Percentiles rank a stretch among this genome's conserved stretches.
Evolutionary conservation across 2,329 filamentous ascomycete genomes (phyloP).

Genomic region (Sphaerostilbella broomeana): DNA sequence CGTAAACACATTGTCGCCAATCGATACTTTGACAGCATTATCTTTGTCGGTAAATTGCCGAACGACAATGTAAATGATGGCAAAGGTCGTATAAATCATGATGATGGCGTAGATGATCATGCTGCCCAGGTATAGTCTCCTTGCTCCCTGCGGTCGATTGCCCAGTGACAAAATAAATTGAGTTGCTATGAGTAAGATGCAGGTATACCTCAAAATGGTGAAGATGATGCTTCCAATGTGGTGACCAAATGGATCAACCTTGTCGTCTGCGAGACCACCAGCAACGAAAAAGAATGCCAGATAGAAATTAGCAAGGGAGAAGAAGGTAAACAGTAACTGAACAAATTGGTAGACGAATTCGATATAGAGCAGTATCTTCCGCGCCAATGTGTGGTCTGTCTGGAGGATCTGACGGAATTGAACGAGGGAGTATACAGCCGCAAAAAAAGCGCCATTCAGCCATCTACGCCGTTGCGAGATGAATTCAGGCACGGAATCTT

Average conservation of each 20-base stretch:
- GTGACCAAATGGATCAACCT: constrained; percentile 86
- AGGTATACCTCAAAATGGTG: constrained; percentile 74
- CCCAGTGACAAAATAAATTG: constrained; percentile 97
- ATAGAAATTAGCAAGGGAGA: constrained; percentile 98
- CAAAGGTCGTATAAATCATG: constrained; percentile 93
- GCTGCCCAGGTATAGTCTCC: constrained; percentile 78
- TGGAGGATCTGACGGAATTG: constrained; percentile 90
- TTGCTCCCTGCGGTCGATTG: constrained; percentile 90
- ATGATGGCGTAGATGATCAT: constrained; percentile 91
- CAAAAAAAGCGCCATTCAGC: constrained; percentile 98
- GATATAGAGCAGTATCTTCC: constrained; percentile 87
- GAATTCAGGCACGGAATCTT: constrained; percentile 89
- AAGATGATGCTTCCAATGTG: constrained; percentile 81
- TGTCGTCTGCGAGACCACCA: constrained; percentile 73
- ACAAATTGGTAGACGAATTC: constrained; percentile 95
- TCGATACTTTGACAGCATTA: constrained; percentile 37
- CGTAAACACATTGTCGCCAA: constrained; percentile 88
- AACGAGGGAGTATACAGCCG: constrained; percentile 92
- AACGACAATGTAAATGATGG: constrained; percentile 80
- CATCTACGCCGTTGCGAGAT: constrained; percentile 93
- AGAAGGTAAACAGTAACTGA: constrained; percentile 91
- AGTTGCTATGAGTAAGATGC: constrained; percentile 79
- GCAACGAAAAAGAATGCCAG: constrained; percentile 98
- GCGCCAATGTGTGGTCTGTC: constrained; percentile 83
- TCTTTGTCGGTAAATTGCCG: constrained; percentile 59